These are phyloP conservation scores for Xylariaceae sp. DNA, from an alignment of 2,329 filamentous ascomycete species.

Conservation along the genomic window DNA sequence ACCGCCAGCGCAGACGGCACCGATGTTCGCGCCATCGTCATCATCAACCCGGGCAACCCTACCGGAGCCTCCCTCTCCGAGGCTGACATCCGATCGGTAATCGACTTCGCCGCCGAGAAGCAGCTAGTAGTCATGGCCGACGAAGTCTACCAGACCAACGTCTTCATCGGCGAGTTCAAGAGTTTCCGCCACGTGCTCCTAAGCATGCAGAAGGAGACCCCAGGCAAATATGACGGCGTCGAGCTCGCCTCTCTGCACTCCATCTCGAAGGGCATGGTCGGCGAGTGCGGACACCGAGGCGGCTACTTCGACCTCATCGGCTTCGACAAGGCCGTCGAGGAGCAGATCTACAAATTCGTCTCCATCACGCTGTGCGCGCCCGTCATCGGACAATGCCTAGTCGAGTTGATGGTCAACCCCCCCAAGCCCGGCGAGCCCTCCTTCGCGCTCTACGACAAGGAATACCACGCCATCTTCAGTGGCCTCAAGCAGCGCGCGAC, in stretches of 20 bases:
- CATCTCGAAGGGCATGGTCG: constrained; percentile 96
- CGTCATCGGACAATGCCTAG: constrained; percentile 91
- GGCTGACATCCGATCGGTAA: constrained; percentile 76
- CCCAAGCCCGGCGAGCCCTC: constrained; percentile 79
- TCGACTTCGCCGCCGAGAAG: constrained; percentile 81
- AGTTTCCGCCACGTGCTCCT: constrained; percentile 91
- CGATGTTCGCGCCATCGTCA: constrained; percentile 87
- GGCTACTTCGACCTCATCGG: constrained; percentile 96
- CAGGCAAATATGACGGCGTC: constrained; percentile 75
- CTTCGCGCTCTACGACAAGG: constrained; percentile 75
- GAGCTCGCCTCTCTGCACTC: constrained; percentile 92
- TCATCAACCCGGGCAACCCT: constrained; percentile 98
- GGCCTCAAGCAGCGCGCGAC: constrained; percentile 75
- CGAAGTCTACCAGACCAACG: constrained; percentile 98
- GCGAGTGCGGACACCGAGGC: constrained; percentile 95
- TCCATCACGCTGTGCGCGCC: constrained; percentile 95
- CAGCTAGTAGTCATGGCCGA: constrained; percentile 88
- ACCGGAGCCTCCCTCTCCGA: constrained; percentile 82
- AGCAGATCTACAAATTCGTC: constrained; percentile 97
- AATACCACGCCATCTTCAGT: constrained; percentile 79
- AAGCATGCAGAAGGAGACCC: constrained; percentile 69
- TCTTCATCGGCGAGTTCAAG: constrained; percentile 90
- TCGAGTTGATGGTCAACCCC: constrained; percentile 98
- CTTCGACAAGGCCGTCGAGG: constrained; percentile 80
- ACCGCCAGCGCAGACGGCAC: constrained; percentile 73